Evolutionary conservation across 495 filamentous ascomycete genomes (phyloP).

Genomic region (Ascodesmis nigricans): DNA sequence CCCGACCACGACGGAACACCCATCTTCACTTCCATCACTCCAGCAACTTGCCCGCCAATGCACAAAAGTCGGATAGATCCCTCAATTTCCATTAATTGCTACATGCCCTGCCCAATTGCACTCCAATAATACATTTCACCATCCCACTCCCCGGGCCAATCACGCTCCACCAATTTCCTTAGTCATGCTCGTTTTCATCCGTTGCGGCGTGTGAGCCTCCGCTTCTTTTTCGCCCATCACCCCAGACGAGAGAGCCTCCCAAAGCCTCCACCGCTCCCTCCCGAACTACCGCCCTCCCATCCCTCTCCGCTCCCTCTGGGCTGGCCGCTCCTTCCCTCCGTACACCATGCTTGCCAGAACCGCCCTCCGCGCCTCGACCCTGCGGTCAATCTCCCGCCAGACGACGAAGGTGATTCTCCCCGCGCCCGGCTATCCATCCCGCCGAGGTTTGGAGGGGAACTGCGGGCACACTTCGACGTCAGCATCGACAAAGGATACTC

Average conservation of each 20-base stretch:
- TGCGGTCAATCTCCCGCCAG: constrained; percentile 34
- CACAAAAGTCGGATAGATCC: too few relatives aligned
- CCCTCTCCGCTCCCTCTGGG: neutral
- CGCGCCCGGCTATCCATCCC: too few relatives aligned
- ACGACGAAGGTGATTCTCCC: constrained; percentile 16
- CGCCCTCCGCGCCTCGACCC: constrained; percentile 57
- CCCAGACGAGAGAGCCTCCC: constrained; percentile 6
- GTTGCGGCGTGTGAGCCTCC: constrained; percentile 10
- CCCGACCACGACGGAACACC: too few relatives aligned
- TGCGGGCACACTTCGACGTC: neutral
- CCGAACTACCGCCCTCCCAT: constrained; percentile 1
- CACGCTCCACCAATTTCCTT: constrained; percentile 9
- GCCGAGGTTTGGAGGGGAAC: constrained; percentile 11
- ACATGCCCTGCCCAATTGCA: too few relatives aligned
- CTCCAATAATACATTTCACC: too few relatives aligned
- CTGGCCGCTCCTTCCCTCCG: constrained; percentile 4
- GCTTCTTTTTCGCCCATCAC: neutral
- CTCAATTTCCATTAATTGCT: too few relatives aligned
- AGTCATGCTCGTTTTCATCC: constrained; percentile 5
- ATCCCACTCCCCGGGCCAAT: constrained; percentile 10
- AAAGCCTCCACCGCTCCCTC: constrained; percentile 3
- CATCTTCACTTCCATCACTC: too few relatives aligned
- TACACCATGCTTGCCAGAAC: constrained; percentile 68
- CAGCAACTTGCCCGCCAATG: too few relatives aligned
- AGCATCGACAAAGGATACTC: constrained; percentile 14